phyloP scores from a whole-genome alignment of 805 yeast genomes.

The Kodamaea kaohsiungensis region DNA sequence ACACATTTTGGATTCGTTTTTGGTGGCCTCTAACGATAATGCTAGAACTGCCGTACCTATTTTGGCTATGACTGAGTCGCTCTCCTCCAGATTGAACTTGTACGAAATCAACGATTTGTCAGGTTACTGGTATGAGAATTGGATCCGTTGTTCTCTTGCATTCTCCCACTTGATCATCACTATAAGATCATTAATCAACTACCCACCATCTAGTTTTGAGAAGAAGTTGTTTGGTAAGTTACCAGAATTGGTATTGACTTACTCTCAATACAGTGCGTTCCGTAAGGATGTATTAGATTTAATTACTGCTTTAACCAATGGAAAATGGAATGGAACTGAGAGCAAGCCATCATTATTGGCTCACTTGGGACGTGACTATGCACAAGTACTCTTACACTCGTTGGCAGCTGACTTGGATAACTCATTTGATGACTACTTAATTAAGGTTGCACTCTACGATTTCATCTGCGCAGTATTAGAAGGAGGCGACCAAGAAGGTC shows the following conservation, averaged over 20 bases:
- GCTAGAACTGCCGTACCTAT: slow-evolving; percentile 58
- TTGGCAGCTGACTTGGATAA: slow-evolving; percentile 62
- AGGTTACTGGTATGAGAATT: slow-evolving; percentile 49
- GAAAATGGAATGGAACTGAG: slow-evolving; percentile 50
- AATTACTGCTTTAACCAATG: slow-evolving; percentile 57
- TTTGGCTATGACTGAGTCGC: slow-evolving; percentile 47
- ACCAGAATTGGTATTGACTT: slow-evolving; percentile 58
- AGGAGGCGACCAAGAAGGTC: slow-evolving; percentile 69
- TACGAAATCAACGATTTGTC: slow-evolving; percentile 44
- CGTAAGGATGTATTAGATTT: slow-evolving; percentile 56
- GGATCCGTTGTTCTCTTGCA: slow-evolving; percentile 52
- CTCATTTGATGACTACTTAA: slow-evolving; percentile 51
- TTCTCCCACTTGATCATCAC: slow-evolving; percentile 59
- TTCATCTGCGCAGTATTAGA: slow-evolving; percentile 69
- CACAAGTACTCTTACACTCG: slow-evolving; percentile 60
- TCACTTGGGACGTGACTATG: slow-evolving; percentile 67
- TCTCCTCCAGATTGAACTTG: slow-evolving; percentile 36
- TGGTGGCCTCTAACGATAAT: slow-evolving; percentile 51
- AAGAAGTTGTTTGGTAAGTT: slow-evolving; percentile 54
- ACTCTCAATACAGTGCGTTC: slow-evolving; percentile 48
- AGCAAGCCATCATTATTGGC: slow-evolving; percentile 79
- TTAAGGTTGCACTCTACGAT: slow-evolving; percentile 57
- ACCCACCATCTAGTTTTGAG: slow-evolving; percentile 67
- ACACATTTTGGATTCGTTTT: slow-evolving; percentile 55
- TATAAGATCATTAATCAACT: slow-evolving; percentile 51